These are phyloP conservation scores for Mucuna pruriens DNA, from an alignment of 306 rosid genomes.

Conservation along the genomic window DNA sequence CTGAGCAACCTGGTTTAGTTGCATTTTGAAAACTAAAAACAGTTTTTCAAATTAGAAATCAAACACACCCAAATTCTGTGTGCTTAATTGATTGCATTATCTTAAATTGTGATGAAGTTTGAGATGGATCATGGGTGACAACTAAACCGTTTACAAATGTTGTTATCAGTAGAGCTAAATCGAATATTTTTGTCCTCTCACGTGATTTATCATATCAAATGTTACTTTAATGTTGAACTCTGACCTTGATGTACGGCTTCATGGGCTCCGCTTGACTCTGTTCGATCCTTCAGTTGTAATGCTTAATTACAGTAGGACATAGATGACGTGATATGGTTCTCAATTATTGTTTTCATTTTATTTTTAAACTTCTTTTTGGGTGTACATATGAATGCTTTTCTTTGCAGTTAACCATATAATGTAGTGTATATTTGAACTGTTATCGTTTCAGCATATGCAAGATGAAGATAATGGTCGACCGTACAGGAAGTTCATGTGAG, in stretches of 20 bases:
- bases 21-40: neutral
- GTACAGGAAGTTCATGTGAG: conserved; percentile 80
- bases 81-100: neutral
- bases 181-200: neutral
- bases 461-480: conserved; percentile 93
- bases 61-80: neutral
- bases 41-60: neutral
- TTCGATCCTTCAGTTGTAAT: neutral
- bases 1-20: neutral
- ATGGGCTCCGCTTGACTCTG: neutral
- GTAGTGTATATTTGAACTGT: neutral
- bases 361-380: neutral
- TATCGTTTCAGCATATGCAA: conserved; percentile 80
- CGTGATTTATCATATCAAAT: neutral
- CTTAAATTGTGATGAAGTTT: conserved; percentile 8
- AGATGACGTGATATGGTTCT: neutral
- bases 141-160: neutral
- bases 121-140: neutral
- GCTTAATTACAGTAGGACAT: neutral
- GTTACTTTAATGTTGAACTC: neutral
- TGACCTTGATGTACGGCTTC: neutral
- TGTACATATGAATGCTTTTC: neutral
- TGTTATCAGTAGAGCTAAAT: neutral
- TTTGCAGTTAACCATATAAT: neutral
- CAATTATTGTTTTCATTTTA: neutral